Evolutionary conservation across 371 early-diverging fungal genomes (phyloP).

Genomic region (Actinomortierella ambigua): DNA sequence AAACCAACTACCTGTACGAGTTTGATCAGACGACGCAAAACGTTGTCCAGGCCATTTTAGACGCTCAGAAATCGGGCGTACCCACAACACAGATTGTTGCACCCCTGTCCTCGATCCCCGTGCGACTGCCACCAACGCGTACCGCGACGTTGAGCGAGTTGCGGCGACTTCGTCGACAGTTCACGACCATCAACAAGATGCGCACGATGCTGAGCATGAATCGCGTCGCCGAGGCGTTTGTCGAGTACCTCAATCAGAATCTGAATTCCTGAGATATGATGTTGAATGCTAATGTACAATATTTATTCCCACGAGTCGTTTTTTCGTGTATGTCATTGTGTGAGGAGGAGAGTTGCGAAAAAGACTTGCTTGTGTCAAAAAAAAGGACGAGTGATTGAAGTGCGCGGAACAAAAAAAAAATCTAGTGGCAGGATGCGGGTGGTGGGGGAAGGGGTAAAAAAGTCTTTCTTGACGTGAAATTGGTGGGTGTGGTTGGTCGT

Average conservation of each 20-base stretch:
- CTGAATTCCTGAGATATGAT: slow-evolving; percentile 44
- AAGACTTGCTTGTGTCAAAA: too few relatives aligned
- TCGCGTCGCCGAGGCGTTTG: slow-evolving; percentile 84
- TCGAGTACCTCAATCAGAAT: slow-evolving; percentile 87
- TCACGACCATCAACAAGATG: slow-evolving; percentile 85
- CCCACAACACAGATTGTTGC: slow-evolving; percentile 68
- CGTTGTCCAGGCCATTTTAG: slow-evolving; percentile 78
- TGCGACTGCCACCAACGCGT: slow-evolving; percentile 70
- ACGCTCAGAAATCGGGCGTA: slow-evolving; percentile 75
- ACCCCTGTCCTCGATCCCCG: slow-evolving; percentile 53
- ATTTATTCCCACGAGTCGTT: not conserved
- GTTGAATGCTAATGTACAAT: slow-evolving; percentile 2
- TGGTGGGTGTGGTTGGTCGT: too few relatives aligned
- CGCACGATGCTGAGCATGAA: slow-evolving; percentile 72
- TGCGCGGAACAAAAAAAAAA: too few relatives aligned
- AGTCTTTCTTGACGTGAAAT: too few relatives aligned
- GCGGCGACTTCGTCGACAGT: slow-evolving; percentile 82
- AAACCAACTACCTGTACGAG: slow-evolving; percentile 90
- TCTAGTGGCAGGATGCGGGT: too few relatives aligned
- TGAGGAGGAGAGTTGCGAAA: too few relatives aligned
- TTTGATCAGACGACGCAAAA: slow-evolving; percentile 84
- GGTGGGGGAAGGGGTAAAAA: too few relatives aligned
- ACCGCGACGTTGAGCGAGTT: slow-evolving; percentile 82
- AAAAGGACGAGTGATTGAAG: too few relatives aligned
- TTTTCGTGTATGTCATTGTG: too few relatives aligned